These are phyloP conservation scores for Phragmites australis DNA, from an alignment of 176 grass and related monocot species.

Conservation along the genomic window DNA sequence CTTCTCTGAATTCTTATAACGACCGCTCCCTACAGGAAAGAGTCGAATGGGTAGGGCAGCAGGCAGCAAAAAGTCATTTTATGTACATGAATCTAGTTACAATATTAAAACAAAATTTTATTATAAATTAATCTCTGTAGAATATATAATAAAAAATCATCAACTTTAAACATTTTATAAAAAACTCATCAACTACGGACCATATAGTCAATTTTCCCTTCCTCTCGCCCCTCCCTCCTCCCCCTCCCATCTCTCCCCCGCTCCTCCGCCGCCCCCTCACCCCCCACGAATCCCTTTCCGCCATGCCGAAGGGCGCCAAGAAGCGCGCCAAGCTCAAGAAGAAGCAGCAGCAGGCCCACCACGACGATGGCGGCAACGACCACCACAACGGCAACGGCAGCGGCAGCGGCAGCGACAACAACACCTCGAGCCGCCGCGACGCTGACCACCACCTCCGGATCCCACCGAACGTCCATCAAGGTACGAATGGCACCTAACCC, in stretches of 20 bases:
- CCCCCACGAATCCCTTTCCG: slow-evolving; percentile 29
- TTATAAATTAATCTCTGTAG: no score
- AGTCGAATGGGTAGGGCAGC: no score
- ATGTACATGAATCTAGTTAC: no score
- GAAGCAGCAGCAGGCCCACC: slow-evolving; percentile 48
- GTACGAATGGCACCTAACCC: slow-evolving; percentile 35
- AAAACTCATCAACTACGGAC: no score
- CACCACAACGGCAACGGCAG: slow-evolving; percentile 23
- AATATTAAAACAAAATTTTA: no score
- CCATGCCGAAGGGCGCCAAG: slow-evolving; percentile 66
- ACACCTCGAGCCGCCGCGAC: slow-evolving; percentile 11
- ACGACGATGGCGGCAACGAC: slow-evolving; percentile 26
- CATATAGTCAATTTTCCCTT: no score
- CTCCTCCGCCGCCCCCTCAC: slow-evolving; percentile 33
- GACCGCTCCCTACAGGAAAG: no score
- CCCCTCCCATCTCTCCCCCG: not conserved
- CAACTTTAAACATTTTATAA: no score
- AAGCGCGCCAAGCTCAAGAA: slow-evolving; percentile 74
- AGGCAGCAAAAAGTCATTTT: no score
- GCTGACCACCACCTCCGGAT: slow-evolving; percentile 43
- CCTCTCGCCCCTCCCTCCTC: not conserved
- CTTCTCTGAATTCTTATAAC: no score
- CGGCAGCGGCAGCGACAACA: not conserved
- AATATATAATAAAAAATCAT: no score
- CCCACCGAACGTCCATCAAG: slow-evolving; percentile 29